phyloP scores from a whole-genome alignment of 768 basidiomycete species.

The Tricholoma matsutake region DNA sequence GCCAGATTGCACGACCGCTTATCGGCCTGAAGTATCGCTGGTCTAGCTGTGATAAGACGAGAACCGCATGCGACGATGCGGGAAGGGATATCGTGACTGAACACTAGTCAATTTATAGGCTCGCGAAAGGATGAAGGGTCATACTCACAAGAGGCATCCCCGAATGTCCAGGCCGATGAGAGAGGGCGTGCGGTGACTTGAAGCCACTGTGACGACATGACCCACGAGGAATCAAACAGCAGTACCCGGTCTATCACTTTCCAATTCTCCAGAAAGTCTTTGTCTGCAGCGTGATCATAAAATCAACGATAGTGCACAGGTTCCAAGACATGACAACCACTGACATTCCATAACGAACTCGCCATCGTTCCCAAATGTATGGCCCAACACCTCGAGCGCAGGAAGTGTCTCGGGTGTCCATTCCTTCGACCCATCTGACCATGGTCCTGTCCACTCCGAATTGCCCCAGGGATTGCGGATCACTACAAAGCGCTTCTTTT shows the following conservation, averaged over 20 bases:
- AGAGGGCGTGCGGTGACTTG: conserved; percentile 26
- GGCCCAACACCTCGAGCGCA: conserved; percentile 37
- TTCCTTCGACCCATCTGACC: conserved; percentile 54
- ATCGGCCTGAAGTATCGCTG: conserved; percentile 31
- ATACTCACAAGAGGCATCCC: conserved; percentile 39
- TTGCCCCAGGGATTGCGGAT: conserved; percentile 51
- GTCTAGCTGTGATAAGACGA: conserved; percentile 38
- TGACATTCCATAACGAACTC: conserved; percentile 54
- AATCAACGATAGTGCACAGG: background rate
- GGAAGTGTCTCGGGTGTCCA: conserved; percentile 51
- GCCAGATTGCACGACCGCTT: conserved; percentile 23
- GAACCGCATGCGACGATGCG: conserved; percentile 25
- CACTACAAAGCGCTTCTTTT: conserved; percentile 47
- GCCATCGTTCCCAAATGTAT: conserved; percentile 48
- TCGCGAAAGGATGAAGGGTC: background rate
- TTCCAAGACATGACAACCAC: conserved; percentile 4
- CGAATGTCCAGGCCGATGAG: conserved; percentile 34
- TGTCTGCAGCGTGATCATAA: conserved; percentile 18
- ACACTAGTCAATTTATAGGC: background rate
- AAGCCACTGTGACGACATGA: conserved; percentile 40
- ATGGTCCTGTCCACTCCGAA: conserved; percentile 46
- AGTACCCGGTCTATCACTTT: conserved; percentile 35
- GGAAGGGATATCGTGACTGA: conserved; percentile 35
- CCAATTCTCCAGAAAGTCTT: conserved; percentile 38
- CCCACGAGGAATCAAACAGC: conserved; percentile 40